phyloP scores from a whole-genome alignment of 352 stramenopile species.

The Hyaloperonospora brassicae region DNA sequence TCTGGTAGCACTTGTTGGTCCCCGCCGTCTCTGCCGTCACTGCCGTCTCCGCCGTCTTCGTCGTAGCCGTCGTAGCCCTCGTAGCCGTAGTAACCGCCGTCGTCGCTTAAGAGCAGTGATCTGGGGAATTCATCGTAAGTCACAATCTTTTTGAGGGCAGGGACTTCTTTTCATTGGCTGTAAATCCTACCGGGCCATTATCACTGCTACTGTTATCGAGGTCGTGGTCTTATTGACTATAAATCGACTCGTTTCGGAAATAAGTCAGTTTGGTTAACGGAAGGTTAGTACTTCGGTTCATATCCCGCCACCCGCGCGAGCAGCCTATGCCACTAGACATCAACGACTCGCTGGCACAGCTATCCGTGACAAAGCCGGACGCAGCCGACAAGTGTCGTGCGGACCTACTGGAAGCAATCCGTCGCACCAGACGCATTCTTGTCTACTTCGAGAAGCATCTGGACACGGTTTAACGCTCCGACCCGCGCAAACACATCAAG shows the following conservation, averaged over 20 bases:
- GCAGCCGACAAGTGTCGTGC: neutral
- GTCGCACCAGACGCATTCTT: constrained; percentile 1
- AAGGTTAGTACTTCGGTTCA: constrained; percentile 4
- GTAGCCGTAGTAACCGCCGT: neutral
- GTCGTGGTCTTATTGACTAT: neutral
- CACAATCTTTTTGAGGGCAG: neutral
- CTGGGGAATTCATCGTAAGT: too few relatives aligned
- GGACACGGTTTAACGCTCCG: constrained; percentile 1
- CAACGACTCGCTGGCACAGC: too few relatives aligned
- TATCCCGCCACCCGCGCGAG: neutral
- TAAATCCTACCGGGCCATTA: neutral
- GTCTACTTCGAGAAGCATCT: neutral
- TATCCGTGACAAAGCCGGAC: neutral
- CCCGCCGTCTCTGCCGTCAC: neutral
- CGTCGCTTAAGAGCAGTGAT: neutral
- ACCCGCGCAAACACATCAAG: neutral
- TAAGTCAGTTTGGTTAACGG: constrained; percentile 1
- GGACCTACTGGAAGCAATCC: neutral
- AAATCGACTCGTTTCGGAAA: neutral
- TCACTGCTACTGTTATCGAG: too few relatives aligned
- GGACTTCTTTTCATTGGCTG: neutral
- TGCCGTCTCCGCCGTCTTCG: neutral
- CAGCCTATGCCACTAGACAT: neutral
- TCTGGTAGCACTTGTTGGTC: too few relatives aligned
- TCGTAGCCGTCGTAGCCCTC: neutral